Percentiles rank a stretch among this genome's conserved stretches.
Conservation (phyloP, 305 asterid species). For the Fraxinus platypoda region DNA sequence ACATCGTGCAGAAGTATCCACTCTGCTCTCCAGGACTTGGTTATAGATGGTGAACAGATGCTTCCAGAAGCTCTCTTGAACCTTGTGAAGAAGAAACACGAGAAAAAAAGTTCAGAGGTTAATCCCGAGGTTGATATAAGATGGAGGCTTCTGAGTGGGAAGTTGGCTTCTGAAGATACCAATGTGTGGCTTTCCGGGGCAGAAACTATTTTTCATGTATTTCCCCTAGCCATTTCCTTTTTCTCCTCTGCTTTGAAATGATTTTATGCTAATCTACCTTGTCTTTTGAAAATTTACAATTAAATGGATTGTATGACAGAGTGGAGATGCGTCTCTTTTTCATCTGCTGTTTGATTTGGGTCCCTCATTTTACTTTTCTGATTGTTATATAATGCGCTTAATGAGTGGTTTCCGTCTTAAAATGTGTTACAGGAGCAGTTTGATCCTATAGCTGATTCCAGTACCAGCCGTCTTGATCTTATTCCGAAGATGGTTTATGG, state of each 20-base stretch:
- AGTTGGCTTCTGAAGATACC: slow-evolving; percentile 54
- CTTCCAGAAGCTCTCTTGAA: slow-evolving; percentile 52
- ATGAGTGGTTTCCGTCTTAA: slow-evolving; percentile 9
- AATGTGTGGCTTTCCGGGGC: slow-evolving; percentile 74
- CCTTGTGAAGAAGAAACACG: slow-evolving; percentile 48
- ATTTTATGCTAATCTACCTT: slow-evolving; percentile 4
- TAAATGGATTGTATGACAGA: background rate
- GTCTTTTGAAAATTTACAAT: background rate
- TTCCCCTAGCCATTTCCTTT: slow-evolving; percentile 2
- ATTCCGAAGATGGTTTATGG: slow-evolving; percentile 83
- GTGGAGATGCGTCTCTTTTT: background rate
- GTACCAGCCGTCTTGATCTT: slow-evolving; percentile 62
- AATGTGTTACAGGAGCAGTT: slow-evolving; percentile 63
- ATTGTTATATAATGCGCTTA: background rate
- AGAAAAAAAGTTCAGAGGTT: slow-evolving; percentile 31
- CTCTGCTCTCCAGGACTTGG: slow-evolving; percentile 50
- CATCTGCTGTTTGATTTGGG: slow-evolving; percentile 3
- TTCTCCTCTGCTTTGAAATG: slow-evolving; percentile 4
- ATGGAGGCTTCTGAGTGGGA: slow-evolving; percentile 84
- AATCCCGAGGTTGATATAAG: slow-evolving; percentile 44
- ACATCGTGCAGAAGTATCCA: slow-evolving; percentile 53
- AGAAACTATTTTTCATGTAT: slow-evolving; percentile 69
- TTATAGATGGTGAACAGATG: slow-evolving; percentile 55
- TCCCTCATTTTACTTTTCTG: slow-evolving; percentile 10
- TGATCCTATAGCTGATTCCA: slow-evolving; percentile 77